A percentile compares a stretch with the other conserved stretches of the same genome.
Evolutionary conservation across 1,139 yeast species (phyloP).

Genomic region (Diutina pseudorugosa): DNA sequence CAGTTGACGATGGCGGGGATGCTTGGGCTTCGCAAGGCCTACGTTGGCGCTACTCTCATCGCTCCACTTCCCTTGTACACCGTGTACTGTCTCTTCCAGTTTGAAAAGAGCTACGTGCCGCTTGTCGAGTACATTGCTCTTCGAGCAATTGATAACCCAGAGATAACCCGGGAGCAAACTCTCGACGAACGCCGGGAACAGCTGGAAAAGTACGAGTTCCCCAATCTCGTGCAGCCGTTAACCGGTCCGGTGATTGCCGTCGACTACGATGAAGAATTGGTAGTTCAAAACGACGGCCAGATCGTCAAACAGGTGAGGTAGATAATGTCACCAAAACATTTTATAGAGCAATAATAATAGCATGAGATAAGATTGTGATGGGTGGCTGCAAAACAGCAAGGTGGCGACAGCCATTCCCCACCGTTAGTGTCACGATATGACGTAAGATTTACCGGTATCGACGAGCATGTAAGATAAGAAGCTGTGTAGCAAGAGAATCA

Average conservation of each 20-base stretch:
- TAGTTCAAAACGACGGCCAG: neutral
- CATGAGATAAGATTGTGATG: neutral
- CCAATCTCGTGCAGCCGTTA: neutral
- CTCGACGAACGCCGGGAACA: neutral
- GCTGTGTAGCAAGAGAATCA: neutral
- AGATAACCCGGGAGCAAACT: neutral
- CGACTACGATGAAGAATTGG: neutral
- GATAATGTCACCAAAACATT: neutral
- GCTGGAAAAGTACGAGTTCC: neutral
- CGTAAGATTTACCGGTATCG: neutral
- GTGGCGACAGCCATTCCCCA: neutral
- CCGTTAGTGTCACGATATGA: neutral
- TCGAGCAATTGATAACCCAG: neutral
- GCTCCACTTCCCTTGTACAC: neutral
- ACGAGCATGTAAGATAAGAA: neutral
- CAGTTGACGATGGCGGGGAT: conserved; percentile 92
- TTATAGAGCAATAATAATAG: neutral
- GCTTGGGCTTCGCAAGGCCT: conserved; percentile 27
- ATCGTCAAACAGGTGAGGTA: neutral
- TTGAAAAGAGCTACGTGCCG: neutral
- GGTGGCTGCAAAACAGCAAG: neutral
- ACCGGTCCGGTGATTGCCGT: neutral
- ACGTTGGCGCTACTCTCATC: neutral
- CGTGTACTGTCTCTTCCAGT: neutral
- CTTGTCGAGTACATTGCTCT: neutral